Evolutionary conservation across 192 early-diverging fungal species (phyloP), one percentile per base, ranked within the genome.

Genomic region (Linnemannia zychae): DNA sequence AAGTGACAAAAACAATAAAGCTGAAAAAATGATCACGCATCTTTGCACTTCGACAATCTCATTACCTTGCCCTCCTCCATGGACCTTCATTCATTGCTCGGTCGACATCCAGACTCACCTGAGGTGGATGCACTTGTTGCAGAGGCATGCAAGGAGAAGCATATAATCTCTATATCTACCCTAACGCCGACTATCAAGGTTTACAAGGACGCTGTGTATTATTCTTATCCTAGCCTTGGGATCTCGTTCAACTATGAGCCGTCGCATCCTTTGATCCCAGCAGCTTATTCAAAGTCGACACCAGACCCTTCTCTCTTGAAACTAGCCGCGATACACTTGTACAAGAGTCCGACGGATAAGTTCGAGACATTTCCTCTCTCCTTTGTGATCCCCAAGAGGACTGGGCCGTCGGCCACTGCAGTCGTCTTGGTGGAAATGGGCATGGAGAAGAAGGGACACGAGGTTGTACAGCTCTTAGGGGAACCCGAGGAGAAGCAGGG

Each of bases 401-500:
- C 40, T 9, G 40, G 7, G 36, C 7, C n/a, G 20, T 17, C 20
- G 2, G 7, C 69, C 20, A 67, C 33, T 4, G 40, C 9, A 31
- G 24, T 33, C 18, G 57, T 18, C 5, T 0, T 53, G 31, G 71
- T 68, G 1, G 72, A 84, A 31, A 53, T 84, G 52, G 72, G 68
- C 34, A 74, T 84, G 76, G 24, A 28, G 4, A 84, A 50, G 53
- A 53, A 65, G 52, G 90, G 88, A 4, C 82, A 87, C 68, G 88
- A 88, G 47, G 71, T 89, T 2, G 90, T 91, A 20, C 49, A 72
- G 22, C 22, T 80, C 17, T 48, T 88, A 12, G 90, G 90, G 0
- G 90, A 91, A 31, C 90, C 90, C 24, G 87, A 89, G 67, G 69
- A 87, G 52, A 91, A 88, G 73, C 76, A 81, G 7, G 88, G 90